A percentile compares a stretch with the other conserved stretches of the same genome.
phyloP scores from a whole-genome alignment of 78 protist genomes.

The Speleostelium caveatum region DNA sequence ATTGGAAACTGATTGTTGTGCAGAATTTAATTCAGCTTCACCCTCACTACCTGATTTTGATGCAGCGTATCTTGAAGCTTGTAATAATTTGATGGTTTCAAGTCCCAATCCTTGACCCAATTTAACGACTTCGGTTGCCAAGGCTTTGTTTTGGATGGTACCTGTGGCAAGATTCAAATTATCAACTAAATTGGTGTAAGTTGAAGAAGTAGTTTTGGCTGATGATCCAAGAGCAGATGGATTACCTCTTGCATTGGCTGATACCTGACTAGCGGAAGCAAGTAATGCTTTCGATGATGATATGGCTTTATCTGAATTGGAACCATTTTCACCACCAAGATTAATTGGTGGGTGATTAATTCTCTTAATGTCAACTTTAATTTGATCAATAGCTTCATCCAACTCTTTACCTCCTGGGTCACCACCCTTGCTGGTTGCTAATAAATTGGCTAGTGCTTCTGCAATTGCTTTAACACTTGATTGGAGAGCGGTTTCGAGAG shows the following conservation, averaged over 20 bases:
- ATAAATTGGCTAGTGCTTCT: conserved; percentile 55
- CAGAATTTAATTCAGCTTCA: conserved; percentile 32
- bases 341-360: conserved; percentile 72
- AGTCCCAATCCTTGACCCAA: conserved; percentile 23
- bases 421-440: conserved; percentile 78
- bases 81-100: conserved; percentile 32
- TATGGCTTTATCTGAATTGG: conserved; percentile 43
- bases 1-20: conserved; percentile 49
- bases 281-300: conserved; percentile 36
- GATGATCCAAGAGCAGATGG: conserved; percentile 78
- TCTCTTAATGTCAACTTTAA: conserved; percentile 51
- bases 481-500: conserved; percentile 47
- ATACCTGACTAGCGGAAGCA: conserved; percentile 32
- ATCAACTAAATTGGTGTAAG: conserved; percentile 53
- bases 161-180: conserved; percentile 50
- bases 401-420: conserved; percentile 82
- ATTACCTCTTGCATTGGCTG: conserved; percentile 67
- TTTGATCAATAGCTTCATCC: conserved; percentile 73
- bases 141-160: conserved; percentile 35
- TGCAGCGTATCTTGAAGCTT: conserved; percentile 57
- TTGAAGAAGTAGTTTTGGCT: conserved; percentile 48
- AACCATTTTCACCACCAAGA: conserved; percentile 66
- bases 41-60: conserved; percentile 76
- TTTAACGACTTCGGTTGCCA: conserved; percentile 47
- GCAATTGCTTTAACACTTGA: conserved; percentile 68